phyloP scores from a whole-genome alignment of 108 stramenopile genomes.

The Pseudonitzschia delicatissima region DNA sequence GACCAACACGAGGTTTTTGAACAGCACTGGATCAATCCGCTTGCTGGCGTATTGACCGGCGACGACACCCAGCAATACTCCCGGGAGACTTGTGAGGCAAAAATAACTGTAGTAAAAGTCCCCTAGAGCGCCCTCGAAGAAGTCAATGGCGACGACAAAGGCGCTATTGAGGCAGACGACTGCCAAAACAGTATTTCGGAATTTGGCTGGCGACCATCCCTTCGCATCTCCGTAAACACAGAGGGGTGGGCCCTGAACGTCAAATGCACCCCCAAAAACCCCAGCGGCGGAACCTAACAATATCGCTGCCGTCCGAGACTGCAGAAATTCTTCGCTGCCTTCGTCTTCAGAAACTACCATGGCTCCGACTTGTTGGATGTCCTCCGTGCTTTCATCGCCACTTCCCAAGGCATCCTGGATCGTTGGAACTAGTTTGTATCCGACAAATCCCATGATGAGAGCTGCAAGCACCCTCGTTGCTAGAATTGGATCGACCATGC shows the following conservation, averaged over 20 bases:
- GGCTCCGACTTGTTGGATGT: not conserved
- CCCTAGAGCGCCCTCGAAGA: not conserved
- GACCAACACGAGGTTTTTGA: not conserved
- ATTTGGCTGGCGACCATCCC: constrained; percentile 2
- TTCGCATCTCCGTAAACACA: constrained; percentile 9
- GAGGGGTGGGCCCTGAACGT: constrained; percentile 4
- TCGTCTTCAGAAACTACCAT: not conserved
- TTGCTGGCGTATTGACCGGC: constrained; percentile 4
- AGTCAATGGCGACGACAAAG: not conserved
- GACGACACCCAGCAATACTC: not conserved
- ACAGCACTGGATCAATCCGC: constrained; percentile 3
- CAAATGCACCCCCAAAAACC: constrained; percentile 9
- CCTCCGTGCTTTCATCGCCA: not conserved
- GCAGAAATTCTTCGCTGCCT: not conserved
- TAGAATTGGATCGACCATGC: not conserved
- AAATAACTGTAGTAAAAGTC: constrained; percentile 3
- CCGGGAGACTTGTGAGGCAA: constrained; percentile 1
- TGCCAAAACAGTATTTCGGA: constrained; percentile 1
- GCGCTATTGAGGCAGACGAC: not conserved
- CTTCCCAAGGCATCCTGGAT: not conserved
- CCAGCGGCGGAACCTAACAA: constrained; percentile 5
- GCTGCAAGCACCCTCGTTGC: not conserved
- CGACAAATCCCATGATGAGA: constrained; percentile 5
- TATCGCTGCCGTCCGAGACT: constrained; percentile 2
- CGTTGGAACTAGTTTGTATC: constrained; percentile 1